Evolutionary conservation across 2,329 filamentous ascomycete species (phyloP).

Genomic region (Coleophoma eucalyptorum): DNA sequence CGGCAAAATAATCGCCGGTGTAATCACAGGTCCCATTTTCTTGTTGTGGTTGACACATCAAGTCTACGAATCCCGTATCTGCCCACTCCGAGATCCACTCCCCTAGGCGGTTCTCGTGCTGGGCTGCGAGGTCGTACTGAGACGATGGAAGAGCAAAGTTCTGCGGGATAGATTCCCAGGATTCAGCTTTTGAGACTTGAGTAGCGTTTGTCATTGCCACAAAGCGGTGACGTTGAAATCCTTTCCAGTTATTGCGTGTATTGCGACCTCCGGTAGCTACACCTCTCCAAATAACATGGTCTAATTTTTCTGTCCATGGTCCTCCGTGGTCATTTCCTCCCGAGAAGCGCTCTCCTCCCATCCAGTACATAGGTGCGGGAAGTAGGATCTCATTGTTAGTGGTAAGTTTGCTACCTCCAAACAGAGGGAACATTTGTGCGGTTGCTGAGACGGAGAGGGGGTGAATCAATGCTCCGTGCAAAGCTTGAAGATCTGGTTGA

Average conservation of each 20-base stretch:
- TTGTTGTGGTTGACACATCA: constrained; percentile 40
- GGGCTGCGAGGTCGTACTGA: constrained; percentile 39
- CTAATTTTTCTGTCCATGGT: constrained; percentile 52
- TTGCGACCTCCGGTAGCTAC: constrained; percentile 57
- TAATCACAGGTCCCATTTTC: constrained; percentile 41
- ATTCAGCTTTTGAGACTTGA: constrained; percentile 26
- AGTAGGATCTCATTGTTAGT: constrained; percentile 63
- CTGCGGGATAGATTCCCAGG: constrained; percentile 30
- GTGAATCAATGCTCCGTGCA: constrained; percentile 50
- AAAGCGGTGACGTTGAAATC: constrained; percentile 54
- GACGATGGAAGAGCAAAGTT: constrained; percentile 51
- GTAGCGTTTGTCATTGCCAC: constrained; percentile 49
- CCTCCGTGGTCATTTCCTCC: constrained; percentile 53
- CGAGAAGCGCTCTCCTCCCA: constrained; percentile 54
- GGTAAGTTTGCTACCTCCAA: constrained; percentile 57
- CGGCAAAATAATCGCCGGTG: constrained; percentile 35
- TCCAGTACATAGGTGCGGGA: constrained; percentile 61
- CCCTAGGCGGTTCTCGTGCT: constrained; percentile 38
- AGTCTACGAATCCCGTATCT: constrained; percentile 32
- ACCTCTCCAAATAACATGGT: constrained; percentile 59
- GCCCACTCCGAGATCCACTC: constrained; percentile 26
- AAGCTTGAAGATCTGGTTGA: constrained; percentile 50
- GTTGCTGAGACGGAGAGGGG: constrained; percentile 48
- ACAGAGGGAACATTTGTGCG: constrained; percentile 53
- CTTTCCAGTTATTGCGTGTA: constrained; percentile 44